These are phyloP conservation scores for Primulina tabacum DNA, from an alignment of 257 asterid species.

Conservation along the genomic window DNA sequence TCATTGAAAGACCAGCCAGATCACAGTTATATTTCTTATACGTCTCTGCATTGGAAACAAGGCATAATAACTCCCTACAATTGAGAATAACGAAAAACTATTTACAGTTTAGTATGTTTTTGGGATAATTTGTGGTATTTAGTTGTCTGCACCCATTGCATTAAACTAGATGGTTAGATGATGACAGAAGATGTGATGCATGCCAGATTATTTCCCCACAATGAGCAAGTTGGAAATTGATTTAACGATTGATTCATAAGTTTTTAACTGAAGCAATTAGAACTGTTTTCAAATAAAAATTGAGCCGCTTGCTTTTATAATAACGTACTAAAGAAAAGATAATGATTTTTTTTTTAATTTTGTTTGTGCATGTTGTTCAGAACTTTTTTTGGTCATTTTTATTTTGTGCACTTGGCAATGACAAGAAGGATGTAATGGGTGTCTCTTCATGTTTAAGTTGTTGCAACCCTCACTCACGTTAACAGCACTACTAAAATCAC, in stretches of 20 bases:
- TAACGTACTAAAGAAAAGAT: neutral
- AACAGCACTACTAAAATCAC: conserved; percentile 17
- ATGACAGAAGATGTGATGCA: neutral
- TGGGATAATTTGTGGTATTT: neutral
- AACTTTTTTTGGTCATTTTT: neutral
- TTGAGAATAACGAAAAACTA: neutral
- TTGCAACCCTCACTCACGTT: neutral
- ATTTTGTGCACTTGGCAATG: neutral
- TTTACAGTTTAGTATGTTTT: neutral
- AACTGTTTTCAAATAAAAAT: neutral
- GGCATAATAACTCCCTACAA: neutral
- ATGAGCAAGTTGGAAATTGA: neutral
- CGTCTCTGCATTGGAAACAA: neutral
- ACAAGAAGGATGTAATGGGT: no score
- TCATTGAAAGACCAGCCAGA: conserved; percentile 4
- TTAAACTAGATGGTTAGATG: neutral
- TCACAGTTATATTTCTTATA: neutral
- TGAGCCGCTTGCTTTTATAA: neutral
- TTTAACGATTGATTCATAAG: neutral
- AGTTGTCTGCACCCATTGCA: neutral
- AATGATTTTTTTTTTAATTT: no score
- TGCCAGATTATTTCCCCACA: neutral
- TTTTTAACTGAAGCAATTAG: neutral
- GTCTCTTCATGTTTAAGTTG: neutral
- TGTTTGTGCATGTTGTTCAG: neutral